These are phyloP conservation scores for Collybiopsis confluens DNA, from an alignment of 768 basidiomycete species.

Conservation along the genomic window DNA sequence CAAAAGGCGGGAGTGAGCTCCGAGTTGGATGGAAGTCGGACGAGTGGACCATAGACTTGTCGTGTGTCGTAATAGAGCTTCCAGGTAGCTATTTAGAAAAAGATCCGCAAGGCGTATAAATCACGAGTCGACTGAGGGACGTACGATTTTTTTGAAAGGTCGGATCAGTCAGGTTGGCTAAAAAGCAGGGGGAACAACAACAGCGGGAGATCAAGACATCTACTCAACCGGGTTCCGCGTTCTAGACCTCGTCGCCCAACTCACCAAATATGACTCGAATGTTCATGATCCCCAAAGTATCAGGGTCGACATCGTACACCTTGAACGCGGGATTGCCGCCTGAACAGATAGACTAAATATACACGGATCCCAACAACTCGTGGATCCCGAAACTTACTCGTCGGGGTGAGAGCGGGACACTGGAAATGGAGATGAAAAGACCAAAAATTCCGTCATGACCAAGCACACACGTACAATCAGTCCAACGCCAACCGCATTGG, in stretches of 20 bases:
- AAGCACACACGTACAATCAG: constrained; percentile 20
- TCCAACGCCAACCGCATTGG: constrained; percentile 25
- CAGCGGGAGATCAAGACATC: no score
- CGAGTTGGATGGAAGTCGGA: constrained; percentile 15
- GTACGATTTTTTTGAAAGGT: constrained; percentile 21
- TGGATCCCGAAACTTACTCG: constrained; percentile 19
- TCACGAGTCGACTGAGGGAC: not conserved
- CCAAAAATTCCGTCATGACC: no score
- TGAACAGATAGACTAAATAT: no score
- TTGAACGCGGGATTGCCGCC: constrained; percentile 36
- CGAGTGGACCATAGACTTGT: constrained; percentile 26
- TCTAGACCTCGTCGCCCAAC: constrained; percentile 1
- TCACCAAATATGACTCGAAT: constrained; percentile 26
- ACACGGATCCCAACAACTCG: no score
- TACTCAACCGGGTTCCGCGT: not conserved
- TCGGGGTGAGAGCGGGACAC: constrained; percentile 35
- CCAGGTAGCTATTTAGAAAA: constrained; percentile 25
- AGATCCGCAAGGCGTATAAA: not conserved
- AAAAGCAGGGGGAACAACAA: no score
- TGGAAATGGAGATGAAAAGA: no score
- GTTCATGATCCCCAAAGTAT: constrained; percentile 38
- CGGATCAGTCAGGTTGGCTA: constrained; percentile 23
- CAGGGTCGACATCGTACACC: constrained; percentile 38
- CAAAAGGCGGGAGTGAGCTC: constrained; percentile 35
- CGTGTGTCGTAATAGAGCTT: constrained; percentile 33